Percentiles rank a stretch among this genome's conserved stretches.
Conservation (phyloP, 192 early-diverging fungal genomes). For the Coemansia sp. region DNA sequence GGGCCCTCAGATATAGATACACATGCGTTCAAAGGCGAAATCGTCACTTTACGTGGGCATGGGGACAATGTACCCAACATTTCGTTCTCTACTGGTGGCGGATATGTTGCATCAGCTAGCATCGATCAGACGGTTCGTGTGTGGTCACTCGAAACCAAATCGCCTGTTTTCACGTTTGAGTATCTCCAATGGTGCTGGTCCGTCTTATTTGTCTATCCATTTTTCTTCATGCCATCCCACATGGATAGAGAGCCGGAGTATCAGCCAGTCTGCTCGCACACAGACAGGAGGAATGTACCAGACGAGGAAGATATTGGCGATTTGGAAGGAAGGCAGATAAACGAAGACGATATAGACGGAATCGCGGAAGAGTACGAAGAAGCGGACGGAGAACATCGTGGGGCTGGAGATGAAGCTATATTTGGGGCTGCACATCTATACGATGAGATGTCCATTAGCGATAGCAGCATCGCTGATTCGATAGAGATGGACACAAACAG, state of each 20-base stretch:
- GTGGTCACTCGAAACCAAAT: slow-evolving; percentile 24
- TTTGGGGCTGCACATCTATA: slow-evolving; percentile 2
- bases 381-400: background rate
- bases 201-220: slow-evolving; percentile 39
- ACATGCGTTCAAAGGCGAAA: slow-evolving; percentile 12
- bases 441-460: background rate
- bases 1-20: background rate
- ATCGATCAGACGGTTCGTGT: slow-evolving; percentile 36
- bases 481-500: slow-evolving; percentile 1
- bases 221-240: slow-evolving; percentile 26
- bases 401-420: background rate
- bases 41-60: slow-evolving; percentile 18
- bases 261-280: background rate
- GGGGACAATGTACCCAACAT: slow-evolving; percentile 33
- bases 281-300: background rate
- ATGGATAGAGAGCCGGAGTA: background rate
- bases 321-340: slow-evolving; percentile 2
- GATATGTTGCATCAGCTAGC: slow-evolving; percentile 42
- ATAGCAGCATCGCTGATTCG: background rate
- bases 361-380: background rate
- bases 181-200: slow-evolving; percentile 43
- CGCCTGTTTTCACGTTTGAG: slow-evolving; percentile 19
- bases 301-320: background rate
- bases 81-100: slow-evolving; percentile 33
- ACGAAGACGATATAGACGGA: background rate